Base-by-base conservation (phyloP, 1,284 basidiomycete genomes). In the Ganoderma multipileum region DNA sequence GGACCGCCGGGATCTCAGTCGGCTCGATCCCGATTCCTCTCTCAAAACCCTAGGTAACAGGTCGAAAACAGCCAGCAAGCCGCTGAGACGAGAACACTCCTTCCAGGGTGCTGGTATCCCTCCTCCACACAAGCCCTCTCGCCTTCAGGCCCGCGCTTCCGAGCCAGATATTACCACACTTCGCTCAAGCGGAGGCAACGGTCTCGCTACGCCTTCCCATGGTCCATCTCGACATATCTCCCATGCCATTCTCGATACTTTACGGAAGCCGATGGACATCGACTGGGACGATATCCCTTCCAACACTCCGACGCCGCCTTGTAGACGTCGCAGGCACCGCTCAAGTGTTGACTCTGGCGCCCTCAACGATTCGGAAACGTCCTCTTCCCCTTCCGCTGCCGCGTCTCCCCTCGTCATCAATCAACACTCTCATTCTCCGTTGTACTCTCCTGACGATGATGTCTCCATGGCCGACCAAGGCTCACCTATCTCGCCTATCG, bases 291-390 rank as follows among this genome's bases (percentile, higher is more conserved):
- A 61, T 44, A 55, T 64, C 54, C 68, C 66, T 0, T 68, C 71
- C 12, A 68, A 64, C 63, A 72, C 71, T 5, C 71, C 71, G 12
- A 69, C 68, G 3, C 71, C 71, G 0, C 66, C 66, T 1, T 50
- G 64, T 3, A 69, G 64, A 16, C 58, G 28, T 1, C 62, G 58
- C 30, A 30, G 23, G 16, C 52, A 30, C 16, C 41, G 58, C 20
- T 28, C 54, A 28, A 50, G 16, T n/a, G 30, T 59, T 23, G 58
- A 61, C 3, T 64, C 64, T 16, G 39, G 63, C 1, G 67, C 63
- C 2, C 38, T 59, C 33, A 66, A 23, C n/a, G 38, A 41, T 26
- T 41, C 38, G 12, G 20, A n/a, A 39, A 14, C 58, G 7, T 59
- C 58, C 14, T 59, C 58, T 4, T 59, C 58, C 3, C n/a, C 58